These are phyloP conservation scores for Vanilla planifolia DNA, from an alignment of 106 monocot genomes.

Conservation along the genomic window DNA sequence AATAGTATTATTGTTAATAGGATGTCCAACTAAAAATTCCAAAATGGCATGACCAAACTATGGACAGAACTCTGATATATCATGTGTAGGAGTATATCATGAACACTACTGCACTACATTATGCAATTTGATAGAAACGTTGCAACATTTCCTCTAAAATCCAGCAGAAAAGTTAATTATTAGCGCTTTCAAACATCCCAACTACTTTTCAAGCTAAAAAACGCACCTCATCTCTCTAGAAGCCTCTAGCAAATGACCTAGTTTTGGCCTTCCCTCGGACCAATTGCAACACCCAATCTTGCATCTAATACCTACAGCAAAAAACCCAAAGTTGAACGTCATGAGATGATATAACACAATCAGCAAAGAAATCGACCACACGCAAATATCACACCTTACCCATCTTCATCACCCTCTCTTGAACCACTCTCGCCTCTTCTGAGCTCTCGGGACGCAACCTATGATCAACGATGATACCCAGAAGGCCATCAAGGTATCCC, in stretches of 20 bases:
- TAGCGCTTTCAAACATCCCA: too few species aligned
- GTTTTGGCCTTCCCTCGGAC: conserved; percentile 64
- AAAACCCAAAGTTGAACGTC: not conserved
- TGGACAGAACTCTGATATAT: too few species aligned
- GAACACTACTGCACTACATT: too few species aligned
- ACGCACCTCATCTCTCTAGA: conserved; percentile 84
- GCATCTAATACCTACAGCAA: conserved; percentile 62
- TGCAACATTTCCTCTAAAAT: too few species aligned
- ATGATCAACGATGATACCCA: conserved; percentile 93
- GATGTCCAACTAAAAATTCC: too few species aligned
- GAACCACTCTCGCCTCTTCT: conserved; percentile 68
- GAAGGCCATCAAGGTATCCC: conserved; percentile 59
- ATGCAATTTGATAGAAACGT: too few species aligned
- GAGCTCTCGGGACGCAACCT: conserved; percentile 64
- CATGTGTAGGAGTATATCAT: too few species aligned
- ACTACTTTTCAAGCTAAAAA: conserved; percentile 1
- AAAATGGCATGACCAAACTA: too few species aligned
- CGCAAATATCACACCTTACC: conserved; percentile 32
- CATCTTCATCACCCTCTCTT: conserved; percentile 51
- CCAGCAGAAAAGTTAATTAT: too few species aligned
- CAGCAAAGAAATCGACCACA: not conserved
- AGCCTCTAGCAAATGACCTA: conserved; percentile 73
- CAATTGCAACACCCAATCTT: conserved; percentile 69
- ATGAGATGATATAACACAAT: not conserved
- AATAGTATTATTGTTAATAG: too few species aligned